Evolutionary conservation across 208 protist species (phyloP).

Genomic region (Angomonas deanei): DNA sequence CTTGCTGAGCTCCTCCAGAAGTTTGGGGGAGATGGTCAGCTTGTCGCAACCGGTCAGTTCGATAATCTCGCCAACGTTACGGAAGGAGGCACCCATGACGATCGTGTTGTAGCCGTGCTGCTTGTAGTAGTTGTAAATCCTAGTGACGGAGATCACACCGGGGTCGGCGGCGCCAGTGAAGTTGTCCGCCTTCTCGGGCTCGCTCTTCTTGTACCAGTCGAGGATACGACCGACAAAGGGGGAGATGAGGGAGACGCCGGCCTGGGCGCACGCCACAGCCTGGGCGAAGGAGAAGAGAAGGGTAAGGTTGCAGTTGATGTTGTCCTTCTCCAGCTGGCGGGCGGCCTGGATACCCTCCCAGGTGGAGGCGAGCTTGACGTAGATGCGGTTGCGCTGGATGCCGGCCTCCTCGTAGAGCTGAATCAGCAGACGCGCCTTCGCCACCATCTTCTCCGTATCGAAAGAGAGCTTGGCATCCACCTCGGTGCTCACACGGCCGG

Average conservation of each 20-base stretch:
- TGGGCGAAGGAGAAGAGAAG: constrained; percentile 96
- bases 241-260: constrained; percentile 92
- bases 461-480: constrained; percentile 97
- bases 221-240: constrained; percentile 97
- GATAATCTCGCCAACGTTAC: constrained; percentile 90
- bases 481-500: constrained; percentile 96
- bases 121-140: constrained; percentile 98
- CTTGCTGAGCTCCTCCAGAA: constrained; percentile 90
- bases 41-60: constrained; percentile 96
- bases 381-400: constrained; percentile 87
- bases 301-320: constrained; percentile 97
- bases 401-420: constrained; percentile 93
- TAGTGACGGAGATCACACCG: constrained; percentile 91
- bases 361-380: constrained; percentile 97
- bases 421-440: constrained; percentile 92
- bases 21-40: constrained; percentile 95
- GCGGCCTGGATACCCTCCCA: constrained; percentile 97
- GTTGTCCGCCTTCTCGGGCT: constrained; percentile 33
- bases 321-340: constrained; percentile 90
- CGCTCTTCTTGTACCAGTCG: constrained; percentile 92
- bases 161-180: constrained; percentile 87
- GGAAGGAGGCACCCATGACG: constrained; percentile 98
- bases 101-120: constrained; percentile 95
- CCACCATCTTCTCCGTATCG: constrained; percentile 89
- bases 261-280: constrained; percentile 94